Percentiles rank a stretch among this genome's conserved stretches.
Conservation (phyloP, 2,329 filamentous ascomycete genomes). For the Colletotrichum coccodes region DNA sequence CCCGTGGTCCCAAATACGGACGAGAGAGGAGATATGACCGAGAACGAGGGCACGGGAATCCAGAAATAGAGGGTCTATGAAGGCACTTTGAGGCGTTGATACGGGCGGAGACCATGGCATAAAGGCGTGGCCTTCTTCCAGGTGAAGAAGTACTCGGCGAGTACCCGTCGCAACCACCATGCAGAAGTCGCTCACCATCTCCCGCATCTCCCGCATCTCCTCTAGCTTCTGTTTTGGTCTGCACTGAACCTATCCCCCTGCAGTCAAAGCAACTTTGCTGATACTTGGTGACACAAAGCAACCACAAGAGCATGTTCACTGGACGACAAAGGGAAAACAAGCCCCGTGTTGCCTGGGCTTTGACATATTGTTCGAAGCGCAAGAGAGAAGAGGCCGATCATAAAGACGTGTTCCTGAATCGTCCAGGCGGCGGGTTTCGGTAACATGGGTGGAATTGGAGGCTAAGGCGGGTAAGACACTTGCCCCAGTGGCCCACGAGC, state of each 20-base stretch:
- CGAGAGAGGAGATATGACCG: conserved; percentile 2
- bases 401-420: conserved; percentile 13
- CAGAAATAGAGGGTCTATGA: conserved; percentile 1
- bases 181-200: not conserved
- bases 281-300: conserved; percentile 12
- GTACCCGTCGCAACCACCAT: not conserved
- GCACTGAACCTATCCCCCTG: not conserved
- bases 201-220: not conserved
- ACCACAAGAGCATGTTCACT: not conserved
- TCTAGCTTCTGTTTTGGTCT: not conserved
- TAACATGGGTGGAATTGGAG: not conserved
- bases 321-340: conserved; percentile 17
- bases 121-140: not conserved
- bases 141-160: conserved; percentile 17
- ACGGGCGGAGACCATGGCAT: not conserved
- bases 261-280: conserved; percentile 6
- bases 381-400: not conserved
- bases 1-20: not conserved
- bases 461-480: not conserved
- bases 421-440: conserved; percentile 12
- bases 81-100: not conserved
- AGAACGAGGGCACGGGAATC: not conserved
- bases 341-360: conserved; percentile 20
- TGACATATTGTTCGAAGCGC: conserved; percentile 17
- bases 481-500: not conserved